These are phyloP conservation scores for Mayamaea pseudoterrestris DNA, from an alignment of 108 stramenopile genomes.

Conservation along the genomic window DNA sequence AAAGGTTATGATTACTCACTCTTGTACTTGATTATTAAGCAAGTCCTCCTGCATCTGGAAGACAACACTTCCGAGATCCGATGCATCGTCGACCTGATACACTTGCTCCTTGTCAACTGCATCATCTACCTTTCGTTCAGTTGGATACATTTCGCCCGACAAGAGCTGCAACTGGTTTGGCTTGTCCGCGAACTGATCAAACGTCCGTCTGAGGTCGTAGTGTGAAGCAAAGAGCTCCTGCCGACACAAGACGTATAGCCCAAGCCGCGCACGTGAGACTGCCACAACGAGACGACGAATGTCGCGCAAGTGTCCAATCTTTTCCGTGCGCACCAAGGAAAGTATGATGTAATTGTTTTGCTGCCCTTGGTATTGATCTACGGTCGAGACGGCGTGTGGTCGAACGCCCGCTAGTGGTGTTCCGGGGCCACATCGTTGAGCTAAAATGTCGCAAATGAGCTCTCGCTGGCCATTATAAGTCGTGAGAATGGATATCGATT, in stretches of 20 bases:
- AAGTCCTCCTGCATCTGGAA: conserved; percentile 61
- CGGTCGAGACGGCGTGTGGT: conserved; percentile 63
- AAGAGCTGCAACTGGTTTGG: conserved; percentile 58
- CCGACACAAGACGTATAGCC: conserved; percentile 90
- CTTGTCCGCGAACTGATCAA: conserved; percentile 41
- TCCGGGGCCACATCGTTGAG: conserved; percentile 70
- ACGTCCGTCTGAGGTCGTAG: conserved; percentile 56
- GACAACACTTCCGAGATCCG: conserved; percentile 65
- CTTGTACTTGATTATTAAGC: not conserved
- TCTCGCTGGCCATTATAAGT: conserved; percentile 98
- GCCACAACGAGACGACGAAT: conserved; percentile 95
- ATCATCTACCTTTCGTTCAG: conserved; percentile 36
- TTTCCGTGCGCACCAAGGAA: conserved; percentile 86
- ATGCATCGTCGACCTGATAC: conserved; percentile 60
- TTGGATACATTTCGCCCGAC: conserved; percentile 43
- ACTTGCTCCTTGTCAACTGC: conserved; percentile 19
- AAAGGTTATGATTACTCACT: not conserved
- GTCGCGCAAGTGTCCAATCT: conserved; percentile 92
- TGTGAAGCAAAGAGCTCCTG: conserved; percentile 49
- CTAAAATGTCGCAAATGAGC: conserved; percentile 77
- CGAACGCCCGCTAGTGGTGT: conserved; percentile 65
- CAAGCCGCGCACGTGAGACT: conserved; percentile 89
- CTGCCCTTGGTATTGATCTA: conserved; percentile 98
- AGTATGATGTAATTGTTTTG: conserved; percentile 94
- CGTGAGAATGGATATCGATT: conserved; percentile 89